Percentiles rank a stretch among this genome's conserved stretches.
phyloP scores from a whole-genome alignment of 2,329 filamentous ascomycete genomes.

The Calonectria multiphialidica region DNA sequence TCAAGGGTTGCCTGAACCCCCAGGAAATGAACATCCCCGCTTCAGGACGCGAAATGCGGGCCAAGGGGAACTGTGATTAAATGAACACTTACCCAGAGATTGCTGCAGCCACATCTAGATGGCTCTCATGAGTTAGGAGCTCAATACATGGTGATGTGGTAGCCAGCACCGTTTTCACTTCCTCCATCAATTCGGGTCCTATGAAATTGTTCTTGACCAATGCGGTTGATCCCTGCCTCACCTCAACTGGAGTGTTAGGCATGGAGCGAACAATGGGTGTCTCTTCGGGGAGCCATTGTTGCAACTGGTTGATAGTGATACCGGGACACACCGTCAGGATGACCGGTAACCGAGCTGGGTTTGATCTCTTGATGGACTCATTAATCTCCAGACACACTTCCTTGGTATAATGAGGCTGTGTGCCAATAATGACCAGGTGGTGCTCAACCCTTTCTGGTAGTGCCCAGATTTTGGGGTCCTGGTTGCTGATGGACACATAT shows the following conservation, averaged over 20 bases:
- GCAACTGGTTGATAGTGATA: background rate
- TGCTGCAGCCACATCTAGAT: background rate
- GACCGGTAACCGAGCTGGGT: background rate
- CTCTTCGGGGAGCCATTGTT: background rate
- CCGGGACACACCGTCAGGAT: background rate
- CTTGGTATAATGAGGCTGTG: constrained; percentile 4
- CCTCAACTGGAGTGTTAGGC: background rate
- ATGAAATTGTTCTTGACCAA: background rate
- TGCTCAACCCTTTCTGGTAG: background rate
- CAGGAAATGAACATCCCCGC: too few species aligned
- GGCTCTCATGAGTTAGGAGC: background rate
- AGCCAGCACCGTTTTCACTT: background rate
- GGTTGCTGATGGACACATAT: background rate
- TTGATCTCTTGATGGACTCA: background rate
- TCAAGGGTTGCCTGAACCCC: background rate
- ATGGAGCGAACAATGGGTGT: background rate
- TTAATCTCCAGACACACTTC: constrained; percentile 4
- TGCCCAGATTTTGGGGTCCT: background rate
- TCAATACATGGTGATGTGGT: background rate
- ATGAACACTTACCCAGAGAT: background rate
- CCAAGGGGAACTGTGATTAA: too few species aligned
- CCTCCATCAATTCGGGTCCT: background rate
- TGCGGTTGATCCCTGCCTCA: background rate
- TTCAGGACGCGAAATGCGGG: too few species aligned
- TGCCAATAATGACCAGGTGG: background rate